Evolutionary conservation across 2,329 filamentous ascomycete genomes (phyloP).

Genomic region (Penicillium sp.): DNA sequence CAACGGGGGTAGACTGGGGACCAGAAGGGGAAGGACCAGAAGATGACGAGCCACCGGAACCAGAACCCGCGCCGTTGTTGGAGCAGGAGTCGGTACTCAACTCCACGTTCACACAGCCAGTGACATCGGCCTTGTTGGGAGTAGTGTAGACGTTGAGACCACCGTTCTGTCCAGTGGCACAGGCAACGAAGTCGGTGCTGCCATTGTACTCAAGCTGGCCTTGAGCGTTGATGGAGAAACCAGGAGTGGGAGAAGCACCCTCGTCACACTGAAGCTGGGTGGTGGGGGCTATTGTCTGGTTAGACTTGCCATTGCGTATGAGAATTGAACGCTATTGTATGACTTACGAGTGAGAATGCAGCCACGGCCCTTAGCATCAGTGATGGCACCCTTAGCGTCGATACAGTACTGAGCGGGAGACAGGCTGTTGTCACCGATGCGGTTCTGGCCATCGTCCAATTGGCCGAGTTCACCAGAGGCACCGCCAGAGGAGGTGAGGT

Average conservation of each 20-base stretch:
- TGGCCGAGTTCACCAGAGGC: conserved; percentile 59
- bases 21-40: conserved; percentile 2
- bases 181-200: conserved; percentile 59
- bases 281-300: conserved; percentile 48
- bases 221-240: conserved; percentile 58
- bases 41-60: conserved; percentile 20
- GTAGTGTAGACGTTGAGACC: conserved; percentile 47
- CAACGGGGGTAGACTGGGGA: conserved; percentile 2
- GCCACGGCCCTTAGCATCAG: conserved; percentile 58
- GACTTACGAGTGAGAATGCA: conserved; percentile 64
- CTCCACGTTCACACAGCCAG: conserved; percentile 35
- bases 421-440: conserved; percentile 54
- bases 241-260: conserved; percentile 52
- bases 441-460: conserved; percentile 62
- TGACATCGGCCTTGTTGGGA: conserved; percentile 30
- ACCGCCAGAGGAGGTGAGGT: conserved; percentile 52
- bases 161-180: conserved; percentile 52
- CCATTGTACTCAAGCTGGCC: conserved; percentile 57
- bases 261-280: conserved; percentile 64
- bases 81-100: conserved; percentile 42
- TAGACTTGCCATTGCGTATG: conserved; percentile 7
- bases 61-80: conserved; percentile 15
- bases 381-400: conserved; percentile 54
- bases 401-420: conserved; percentile 56
- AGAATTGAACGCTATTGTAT: background rate